Conservation (phyloP, 2,329 filamentous ascomycete species). For the Xylaria sp. region DNA sequence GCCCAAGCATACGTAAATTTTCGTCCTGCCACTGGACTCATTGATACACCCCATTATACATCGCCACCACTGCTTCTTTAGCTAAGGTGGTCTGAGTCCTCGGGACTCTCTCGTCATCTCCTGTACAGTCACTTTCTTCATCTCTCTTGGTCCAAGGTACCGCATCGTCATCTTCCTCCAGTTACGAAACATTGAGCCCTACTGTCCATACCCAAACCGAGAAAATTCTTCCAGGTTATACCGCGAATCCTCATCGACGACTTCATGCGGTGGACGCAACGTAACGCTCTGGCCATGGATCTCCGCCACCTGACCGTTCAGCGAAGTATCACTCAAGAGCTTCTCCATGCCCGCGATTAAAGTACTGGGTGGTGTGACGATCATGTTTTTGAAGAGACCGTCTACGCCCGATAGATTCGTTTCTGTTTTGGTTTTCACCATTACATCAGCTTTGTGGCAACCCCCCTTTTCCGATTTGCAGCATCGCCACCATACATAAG, state of each 20-base stretch:
- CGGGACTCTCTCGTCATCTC: no score
- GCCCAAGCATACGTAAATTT: no score
- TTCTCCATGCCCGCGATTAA: conserved; percentile 57
- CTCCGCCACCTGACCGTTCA: conserved; percentile 61
- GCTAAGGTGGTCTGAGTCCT: not conserved
- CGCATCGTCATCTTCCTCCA: not conserved
- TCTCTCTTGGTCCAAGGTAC: not conserved
- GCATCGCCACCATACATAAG: not conserved
- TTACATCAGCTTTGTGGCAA: not conserved
- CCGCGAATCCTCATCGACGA: conserved; percentile 60
- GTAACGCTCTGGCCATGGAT: conserved; percentile 63
- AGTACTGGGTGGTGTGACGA: conserved; percentile 63
- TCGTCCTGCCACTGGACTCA: no score
- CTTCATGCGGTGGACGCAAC: conserved; percentile 56
- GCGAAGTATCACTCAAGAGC: conserved; percentile 54
- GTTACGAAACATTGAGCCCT: not conserved
- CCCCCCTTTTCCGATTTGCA: not conserved
- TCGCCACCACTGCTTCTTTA: not conserved
- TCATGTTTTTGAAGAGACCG: conserved; percentile 60
- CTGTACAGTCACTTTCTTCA: not conserved
- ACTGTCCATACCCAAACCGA: conserved; percentile 18
- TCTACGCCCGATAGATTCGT: conserved; percentile 59
- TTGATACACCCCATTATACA: no score
- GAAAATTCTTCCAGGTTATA: conserved; percentile 50
- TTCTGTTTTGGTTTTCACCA: conserved; percentile 47